phyloP scores from a whole-genome alignment of 2,329 filamentous ascomycete genomes.

The Arthrobotrys sphaeroides region DNA sequence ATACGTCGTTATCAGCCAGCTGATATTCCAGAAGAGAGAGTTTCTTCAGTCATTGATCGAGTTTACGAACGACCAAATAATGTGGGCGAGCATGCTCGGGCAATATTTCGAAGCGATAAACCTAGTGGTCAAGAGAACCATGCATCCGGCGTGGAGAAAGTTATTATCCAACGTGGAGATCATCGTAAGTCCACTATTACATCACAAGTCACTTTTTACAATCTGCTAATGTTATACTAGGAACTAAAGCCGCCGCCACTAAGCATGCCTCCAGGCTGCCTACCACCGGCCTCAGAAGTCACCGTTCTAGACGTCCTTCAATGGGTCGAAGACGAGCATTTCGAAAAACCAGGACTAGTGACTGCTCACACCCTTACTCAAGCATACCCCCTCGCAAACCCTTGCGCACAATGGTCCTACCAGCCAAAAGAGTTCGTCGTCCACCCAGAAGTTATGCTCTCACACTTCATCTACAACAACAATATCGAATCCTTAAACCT shows the following conservation, averaged over 20 bases:
- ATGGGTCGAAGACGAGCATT: constrained; percentile 3
- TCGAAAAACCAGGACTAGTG: background rate
- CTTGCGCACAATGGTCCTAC: constrained; percentile 1
- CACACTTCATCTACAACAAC: background rate
- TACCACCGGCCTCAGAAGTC: background rate
- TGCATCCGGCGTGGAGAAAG: background rate
- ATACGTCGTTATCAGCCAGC: background rate
- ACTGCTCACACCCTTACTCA: background rate
- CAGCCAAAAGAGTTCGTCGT: background rate
- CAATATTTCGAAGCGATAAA: constrained; percentile 1
- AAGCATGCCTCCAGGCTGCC: background rate
- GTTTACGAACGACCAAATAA: constrained; percentile 19
- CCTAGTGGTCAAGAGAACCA: background rate
- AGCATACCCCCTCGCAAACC: background rate
- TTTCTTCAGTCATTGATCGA: background rate
- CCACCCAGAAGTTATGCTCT: constrained; percentile 21
- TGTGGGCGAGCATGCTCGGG: background rate
- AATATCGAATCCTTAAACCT: background rate
- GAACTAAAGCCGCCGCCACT: background rate
- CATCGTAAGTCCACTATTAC: background rate
- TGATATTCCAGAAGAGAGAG: constrained; percentile 7
- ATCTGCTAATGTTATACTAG: background rate
- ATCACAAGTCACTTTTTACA: background rate
- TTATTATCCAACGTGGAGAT: background rate
- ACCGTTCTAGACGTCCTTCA: constrained; percentile 12